A percentile compares a stretch with the other conserved stretches of the same genome.
Evolutionary conservation across 2,329 filamentous ascomycete species (phyloP).

Genomic region (Aspergillus sp.): DNA sequence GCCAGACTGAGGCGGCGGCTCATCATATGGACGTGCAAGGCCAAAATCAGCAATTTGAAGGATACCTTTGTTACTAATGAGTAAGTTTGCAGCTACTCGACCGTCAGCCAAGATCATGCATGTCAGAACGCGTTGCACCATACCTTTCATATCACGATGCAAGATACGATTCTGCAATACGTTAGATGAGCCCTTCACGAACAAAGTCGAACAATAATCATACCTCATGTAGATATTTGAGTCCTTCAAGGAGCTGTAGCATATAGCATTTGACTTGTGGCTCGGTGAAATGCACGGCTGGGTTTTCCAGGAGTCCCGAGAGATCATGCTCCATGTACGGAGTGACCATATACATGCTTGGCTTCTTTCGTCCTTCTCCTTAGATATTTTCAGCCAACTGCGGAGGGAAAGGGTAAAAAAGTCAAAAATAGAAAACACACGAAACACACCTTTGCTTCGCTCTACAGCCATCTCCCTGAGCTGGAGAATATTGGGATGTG

Average conservation of each 20-base stretch:
- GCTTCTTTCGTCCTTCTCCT: conserved; percentile 69
- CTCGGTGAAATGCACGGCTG: conserved; percentile 76
- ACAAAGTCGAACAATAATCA: conserved; percentile 5
- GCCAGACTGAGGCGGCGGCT: conserved; percentile 67
- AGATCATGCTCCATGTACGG: conserved; percentile 99
- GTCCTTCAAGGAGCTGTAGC: conserved; percentile 81
- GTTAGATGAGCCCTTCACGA: conserved; percentile 9
- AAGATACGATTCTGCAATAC: conserved; percentile 61
- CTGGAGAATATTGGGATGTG: conserved; percentile 77
- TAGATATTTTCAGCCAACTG: conserved; percentile 14
- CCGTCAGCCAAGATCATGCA: conserved; percentile 3
- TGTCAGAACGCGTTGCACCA: conserved; percentile 3
- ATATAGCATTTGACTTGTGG: conserved; percentile 98
- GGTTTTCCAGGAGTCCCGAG: conserved; percentile 94
- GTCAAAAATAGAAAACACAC: too few species aligned
- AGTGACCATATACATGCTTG: conserved; percentile 95
- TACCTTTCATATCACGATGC: conserved; percentile 89
- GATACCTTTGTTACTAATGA: conserved; percentile 90
- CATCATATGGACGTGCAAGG: conserved; percentile 87
- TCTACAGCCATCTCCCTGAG: conserved; percentile 97
- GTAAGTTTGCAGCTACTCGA: conserved; percentile 69
- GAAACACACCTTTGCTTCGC: conserved; percentile 51
- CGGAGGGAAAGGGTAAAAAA: too few species aligned
- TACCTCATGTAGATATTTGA: conserved; percentile 80
- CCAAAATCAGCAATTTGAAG: conserved; percentile 97